Evolutionary conservation across 179 eudicot genomes (phyloP), one percentile per base, ranked within the genome.

Genomic region (Silene vulgaris): DNA sequence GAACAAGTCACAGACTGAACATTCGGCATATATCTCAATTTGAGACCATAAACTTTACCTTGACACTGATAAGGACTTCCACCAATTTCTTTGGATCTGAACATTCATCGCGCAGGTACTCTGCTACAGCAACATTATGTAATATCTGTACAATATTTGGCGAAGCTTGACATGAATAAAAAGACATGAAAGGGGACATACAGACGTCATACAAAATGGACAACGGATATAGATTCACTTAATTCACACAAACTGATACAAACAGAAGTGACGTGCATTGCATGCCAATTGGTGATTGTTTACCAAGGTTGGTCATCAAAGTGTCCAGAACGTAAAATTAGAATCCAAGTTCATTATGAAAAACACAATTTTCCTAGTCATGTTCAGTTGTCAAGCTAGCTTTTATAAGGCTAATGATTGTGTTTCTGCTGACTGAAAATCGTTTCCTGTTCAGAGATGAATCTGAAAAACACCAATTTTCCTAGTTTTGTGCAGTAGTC

Each of bases 1-100:
- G 30, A 62, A 65, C 23, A 50, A 8, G 48, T 40, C 48, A 40
- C 48, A 40, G 21, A 9, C 20, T 16, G 63, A 17, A 12, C 9
- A 32, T 23, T 50, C 74, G 59, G 32, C 74, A 74, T 59, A 29
- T 67, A 19, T 69, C 56, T 40, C 30, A 69, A 5, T 69, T 69
- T 9, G 20, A 19, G 71, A 20, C 50, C 28, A 68, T 40, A 69
- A 65, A 19, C 56, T 85, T 79, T 87, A 93, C 98, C 97, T 90
- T 90, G 77, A 89, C 80, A 73, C 48, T 78, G 77, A 82, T 76
- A 68, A 93, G 97, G 45, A 72, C 85, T 77, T 89, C 89, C 65
- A 91, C 76, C 79, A 91, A 83, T 82, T 85, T 90, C 87, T 83
- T 91, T 28, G 91, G 92, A 85, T 93, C 89, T 65, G 87, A 85